A percentile compares a stretch with the other conserved stretches of the same genome.
phyloP scores from a whole-genome alignment of 352 stramenopile genomes.

The Globisporangium emineosum region DNA sequence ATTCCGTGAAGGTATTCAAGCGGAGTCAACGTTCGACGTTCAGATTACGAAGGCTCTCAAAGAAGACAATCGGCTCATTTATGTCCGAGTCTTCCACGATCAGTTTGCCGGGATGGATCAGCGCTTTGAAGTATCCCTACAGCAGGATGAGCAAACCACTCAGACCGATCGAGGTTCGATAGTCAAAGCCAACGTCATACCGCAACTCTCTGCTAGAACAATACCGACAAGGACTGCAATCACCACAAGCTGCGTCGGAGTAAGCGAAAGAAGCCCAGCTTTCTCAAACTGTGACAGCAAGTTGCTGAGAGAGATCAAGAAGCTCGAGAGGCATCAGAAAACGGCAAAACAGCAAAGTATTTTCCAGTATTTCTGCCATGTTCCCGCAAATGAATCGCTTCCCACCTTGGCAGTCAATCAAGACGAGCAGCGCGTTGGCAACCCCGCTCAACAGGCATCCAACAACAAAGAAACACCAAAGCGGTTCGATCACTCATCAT shows the following conservation, averaged over 20 bases:
- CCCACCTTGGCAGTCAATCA: not conserved
- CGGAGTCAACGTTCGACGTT: conserved; percentile 5
- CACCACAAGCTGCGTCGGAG: not conserved
- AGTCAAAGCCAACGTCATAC: not conserved
- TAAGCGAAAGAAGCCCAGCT: no score
- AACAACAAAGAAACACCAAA: not conserved
- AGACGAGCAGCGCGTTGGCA: not conserved
- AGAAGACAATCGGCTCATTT: conserved; percentile 13
- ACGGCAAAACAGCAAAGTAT: conserved; percentile 47
- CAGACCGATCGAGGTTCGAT: not conserved
- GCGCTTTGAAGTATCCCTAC: conserved; percentile 12
- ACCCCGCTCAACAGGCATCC: not conserved
- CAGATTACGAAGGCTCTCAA: not conserved
- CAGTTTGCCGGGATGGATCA: conserved; percentile 24
- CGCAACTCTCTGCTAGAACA: not conserved
- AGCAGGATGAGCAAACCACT: not conserved
- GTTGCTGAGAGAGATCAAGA: conserved; percentile 48
- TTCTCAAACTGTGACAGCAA: conserved; percentile 24
- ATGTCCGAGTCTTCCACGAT: conserved; percentile 25
- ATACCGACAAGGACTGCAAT: not conserved
- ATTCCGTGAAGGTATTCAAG: conserved; percentile 15
- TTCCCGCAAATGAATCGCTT: not conserved
- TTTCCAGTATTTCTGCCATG: conserved; percentile 26
- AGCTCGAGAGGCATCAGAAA: conserved; percentile 38
- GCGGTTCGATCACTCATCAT: not conserved